These are phyloP conservation scores for Phlyctochytrium planicorne DNA, from an alignment of 192 early-diverging fungal genomes.

Conservation along the genomic window DNA sequence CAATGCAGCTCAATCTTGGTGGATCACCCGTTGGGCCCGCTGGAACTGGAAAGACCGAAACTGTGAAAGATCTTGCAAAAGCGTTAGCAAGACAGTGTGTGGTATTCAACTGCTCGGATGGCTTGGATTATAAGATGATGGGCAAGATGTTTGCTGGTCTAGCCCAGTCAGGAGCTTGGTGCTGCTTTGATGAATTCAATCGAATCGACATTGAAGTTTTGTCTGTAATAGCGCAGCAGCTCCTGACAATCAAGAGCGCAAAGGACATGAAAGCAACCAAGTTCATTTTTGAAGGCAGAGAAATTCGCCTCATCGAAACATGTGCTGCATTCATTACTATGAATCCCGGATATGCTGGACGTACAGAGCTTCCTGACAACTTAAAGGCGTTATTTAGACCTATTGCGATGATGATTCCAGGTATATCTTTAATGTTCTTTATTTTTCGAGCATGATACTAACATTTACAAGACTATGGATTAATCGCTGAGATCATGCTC, in stretches of 20 bases:
- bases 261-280: constrained; percentile 54
- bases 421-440: constrained; percentile 14
- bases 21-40: constrained; percentile 58
- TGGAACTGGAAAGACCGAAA: constrained; percentile 61
- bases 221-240: constrained; percentile 63
- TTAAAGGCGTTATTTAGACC: constrained; percentile 61
- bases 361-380: constrained; percentile 62
- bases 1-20: constrained; percentile 60
- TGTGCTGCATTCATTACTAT: constrained; percentile 62
- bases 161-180: constrained; percentile 63
- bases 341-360: constrained; percentile 63
- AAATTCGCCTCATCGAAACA: constrained; percentile 59
- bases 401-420: constrained; percentile 66
- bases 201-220: constrained; percentile 64
- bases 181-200: constrained; percentile 67
- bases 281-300: constrained; percentile 61
- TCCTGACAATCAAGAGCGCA: constrained; percentile 60
- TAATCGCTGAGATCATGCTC: constrained; percentile 65
- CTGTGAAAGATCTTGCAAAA: constrained; percentile 62
- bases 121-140: constrained; percentile 70
- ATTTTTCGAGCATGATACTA: neutral
- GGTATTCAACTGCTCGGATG: constrained; percentile 65
- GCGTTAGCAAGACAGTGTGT: constrained; percentile 62
- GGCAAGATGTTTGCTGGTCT: constrained; percentile 68
- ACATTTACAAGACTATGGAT: constrained; percentile 49